phyloP scores from a whole-genome alignment of 2,329 filamentous ascomycete species.

The Colletotrichum chrysophilum region DNA sequence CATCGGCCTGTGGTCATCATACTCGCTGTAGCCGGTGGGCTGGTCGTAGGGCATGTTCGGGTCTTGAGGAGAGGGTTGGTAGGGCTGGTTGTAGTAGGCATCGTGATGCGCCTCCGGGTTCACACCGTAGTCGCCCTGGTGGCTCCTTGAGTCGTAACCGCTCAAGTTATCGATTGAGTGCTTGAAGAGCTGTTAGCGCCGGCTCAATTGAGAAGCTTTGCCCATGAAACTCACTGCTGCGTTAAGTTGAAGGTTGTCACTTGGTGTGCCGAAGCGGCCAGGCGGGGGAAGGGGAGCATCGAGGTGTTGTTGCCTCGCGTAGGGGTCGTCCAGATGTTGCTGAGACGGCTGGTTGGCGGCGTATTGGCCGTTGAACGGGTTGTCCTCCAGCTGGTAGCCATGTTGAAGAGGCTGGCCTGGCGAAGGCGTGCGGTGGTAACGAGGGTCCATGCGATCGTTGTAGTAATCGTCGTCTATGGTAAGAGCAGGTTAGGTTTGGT shows the following conservation, averaged over 20 bases:
- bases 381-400: slow-evolving; percentile 84
- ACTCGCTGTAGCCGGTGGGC: slow-evolving; percentile 46
- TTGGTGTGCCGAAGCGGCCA: slow-evolving; percentile 57
- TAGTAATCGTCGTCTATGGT: slow-evolving; percentile 64
- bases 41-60: slow-evolving; percentile 57
- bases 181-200: slow-evolving; percentile 31
- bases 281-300: slow-evolving; percentile 28
- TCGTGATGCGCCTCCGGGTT: slow-evolving; percentile 88
- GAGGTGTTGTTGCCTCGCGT: slow-evolving; percentile 51
- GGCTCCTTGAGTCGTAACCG: slow-evolving; percentile 43
- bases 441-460: slow-evolving; percentile 63
- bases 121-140: slow-evolving; percentile 72
- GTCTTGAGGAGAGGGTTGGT: slow-evolving; percentile 72
- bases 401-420: slow-evolving; percentile 75
- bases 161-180: slow-evolving; percentile 59
- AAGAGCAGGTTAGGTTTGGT: slow-evolving; percentile 25
- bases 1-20: slow-evolving; percentile 79
- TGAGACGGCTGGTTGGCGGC: slow-evolving; percentile 36
- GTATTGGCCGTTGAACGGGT: slow-evolving; percentile 59
- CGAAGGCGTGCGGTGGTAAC: slow-evolving; percentile 71
- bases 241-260: slow-evolving; percentile 82
- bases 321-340: slow-evolving; percentile 70
- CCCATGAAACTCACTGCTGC: slow-evolving; percentile 70
- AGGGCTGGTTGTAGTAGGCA: slow-evolving; percentile 83
- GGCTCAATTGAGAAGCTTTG: background rate